These are phyloP conservation scores for Verticillium isaacii DNA, from an alignment of 2,329 filamentous ascomycete species.

Conservation along the genomic window DNA sequence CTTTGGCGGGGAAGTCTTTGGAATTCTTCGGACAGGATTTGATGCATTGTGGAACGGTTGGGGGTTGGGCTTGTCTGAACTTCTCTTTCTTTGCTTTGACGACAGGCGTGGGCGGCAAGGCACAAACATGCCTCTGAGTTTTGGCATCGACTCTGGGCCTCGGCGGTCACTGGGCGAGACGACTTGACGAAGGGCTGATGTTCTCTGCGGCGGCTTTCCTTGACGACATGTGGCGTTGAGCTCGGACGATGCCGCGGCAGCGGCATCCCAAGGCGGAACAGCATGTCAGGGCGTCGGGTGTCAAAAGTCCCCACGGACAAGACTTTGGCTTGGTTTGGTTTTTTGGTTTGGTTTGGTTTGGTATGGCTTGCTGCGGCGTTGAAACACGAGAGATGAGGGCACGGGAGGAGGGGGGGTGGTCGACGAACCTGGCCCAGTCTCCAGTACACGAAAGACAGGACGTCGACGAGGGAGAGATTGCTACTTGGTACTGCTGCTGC, in stretches of 20 bases:
- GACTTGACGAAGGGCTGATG: not conserved
- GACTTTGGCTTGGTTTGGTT: not conserved
- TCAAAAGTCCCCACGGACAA: not conserved
- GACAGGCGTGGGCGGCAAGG: not conserved
- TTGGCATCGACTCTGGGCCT: not conserved
- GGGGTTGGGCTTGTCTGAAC: not conserved
- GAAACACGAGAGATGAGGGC: not conserved
- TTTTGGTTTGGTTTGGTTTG: not conserved
- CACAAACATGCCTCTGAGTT: not conserved
- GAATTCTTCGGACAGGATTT: not conserved
- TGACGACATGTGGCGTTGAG: not conserved
- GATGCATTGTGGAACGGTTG: not conserved
- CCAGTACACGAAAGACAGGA: not conserved
- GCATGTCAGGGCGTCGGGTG: not conserved
- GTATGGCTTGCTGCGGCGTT: not conserved
- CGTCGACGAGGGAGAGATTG: not conserved
- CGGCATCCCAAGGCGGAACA: not conserved
- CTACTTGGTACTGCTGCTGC: not conserved
- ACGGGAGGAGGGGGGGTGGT: not conserved
- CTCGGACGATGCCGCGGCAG: not conserved
- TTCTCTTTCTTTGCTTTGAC: not conserved
- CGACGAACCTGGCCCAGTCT: not conserved
- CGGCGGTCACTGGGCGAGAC: not conserved
- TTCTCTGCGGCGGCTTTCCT: not conserved
- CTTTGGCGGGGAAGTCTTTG: not conserved